Conservation (phyloP, 2,329 filamentous ascomycete species). For the Aspergillus novofumigatus region DNA sequence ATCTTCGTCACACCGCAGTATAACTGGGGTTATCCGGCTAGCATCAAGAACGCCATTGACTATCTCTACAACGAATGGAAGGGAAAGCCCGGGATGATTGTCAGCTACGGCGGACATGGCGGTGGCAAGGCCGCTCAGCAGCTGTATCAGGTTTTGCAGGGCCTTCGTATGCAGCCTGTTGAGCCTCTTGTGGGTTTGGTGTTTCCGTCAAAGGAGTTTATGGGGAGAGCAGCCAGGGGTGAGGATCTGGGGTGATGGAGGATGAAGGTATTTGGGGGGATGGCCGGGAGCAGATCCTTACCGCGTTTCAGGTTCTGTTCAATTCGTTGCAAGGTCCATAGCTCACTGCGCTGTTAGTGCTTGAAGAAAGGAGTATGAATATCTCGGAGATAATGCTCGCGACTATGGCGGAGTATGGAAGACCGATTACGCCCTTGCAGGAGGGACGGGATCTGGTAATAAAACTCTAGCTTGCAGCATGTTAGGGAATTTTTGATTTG, state of each 20-base stretch:
- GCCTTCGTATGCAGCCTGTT: slow-evolving; percentile 33
- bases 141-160: slow-evolving; percentile 31
- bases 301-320: slow-evolving; percentile 1
- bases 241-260: slow-evolving; percentile 16
- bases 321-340: not conserved
- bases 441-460: no score
- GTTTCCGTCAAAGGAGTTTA: slow-evolving; percentile 24
- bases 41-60: slow-evolving; percentile 60
- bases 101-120: slow-evolving; percentile 51
- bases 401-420: no score
- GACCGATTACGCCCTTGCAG: no score
- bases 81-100: slow-evolving; percentile 51
- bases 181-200: slow-evolving; percentile 25
- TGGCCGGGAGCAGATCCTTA: slow-evolving; percentile 5
- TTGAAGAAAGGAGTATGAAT: no score
- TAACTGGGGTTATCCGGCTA: slow-evolving; percentile 53
- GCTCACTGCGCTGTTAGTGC: no score
- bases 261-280: slow-evolving; percentile 1
- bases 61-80: slow-evolving; percentile 58
- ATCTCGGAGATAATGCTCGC: no score
- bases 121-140: slow-evolving; percentile 36
- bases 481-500: no score
- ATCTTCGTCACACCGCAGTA: slow-evolving; percentile 48
- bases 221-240: slow-evolving; percentile 19
- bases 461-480: no score